Conservation (phyloP, 1,139 yeast genomes). For the Yamadazyma atmosphaerica region DNA sequence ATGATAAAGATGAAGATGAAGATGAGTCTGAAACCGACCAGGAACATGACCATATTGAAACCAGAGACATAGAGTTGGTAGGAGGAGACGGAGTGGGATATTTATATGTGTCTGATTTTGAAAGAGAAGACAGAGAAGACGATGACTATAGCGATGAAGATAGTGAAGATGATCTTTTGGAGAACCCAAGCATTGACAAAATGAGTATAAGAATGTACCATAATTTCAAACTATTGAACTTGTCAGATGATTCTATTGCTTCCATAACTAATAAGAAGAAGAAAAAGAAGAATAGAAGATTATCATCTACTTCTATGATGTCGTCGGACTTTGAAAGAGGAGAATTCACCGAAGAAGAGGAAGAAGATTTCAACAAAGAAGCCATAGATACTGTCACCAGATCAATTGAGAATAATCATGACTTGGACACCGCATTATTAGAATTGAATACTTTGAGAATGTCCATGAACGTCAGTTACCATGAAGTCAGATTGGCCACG, state of each 20-base stretch:
- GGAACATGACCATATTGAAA: slow-evolving; percentile 8
- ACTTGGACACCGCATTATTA: slow-evolving; percentile 85
- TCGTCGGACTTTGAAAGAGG: slow-evolving; percentile 43
- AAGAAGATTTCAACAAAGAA: slow-evolving; percentile 82
- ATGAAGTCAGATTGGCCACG: slow-evolving; percentile 86
- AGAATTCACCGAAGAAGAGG: slow-evolving; percentile 40
- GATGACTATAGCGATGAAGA: slow-evolving; percentile 34
- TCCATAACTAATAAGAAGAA: slow-evolving; percentile 50
- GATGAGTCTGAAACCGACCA: slow-evolving; percentile 6
- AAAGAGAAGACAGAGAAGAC: slow-evolving; percentile 43
- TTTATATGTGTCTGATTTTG: slow-evolving; percentile 54
- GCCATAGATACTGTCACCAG: slow-evolving; percentile 93
- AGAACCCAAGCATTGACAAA: slow-evolving; percentile 21
- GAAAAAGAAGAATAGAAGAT: slow-evolving; percentile 30
- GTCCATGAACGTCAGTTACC: slow-evolving; percentile 96
- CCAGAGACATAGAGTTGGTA: slow-evolving; percentile 42
- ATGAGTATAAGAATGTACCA: slow-evolving; percentile 49
- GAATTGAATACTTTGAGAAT: slow-evolving; percentile 93
- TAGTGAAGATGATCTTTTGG: slow-evolving; percentile 27
- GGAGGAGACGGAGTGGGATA: slow-evolving; percentile 64
- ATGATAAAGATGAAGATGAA: slow-evolving; percentile 26
- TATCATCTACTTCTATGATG: slow-evolving; percentile 38
- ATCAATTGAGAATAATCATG: slow-evolving; percentile 90
- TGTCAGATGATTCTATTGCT: slow-evolving; percentile 81
- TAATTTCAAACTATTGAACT: slow-evolving; percentile 55